Evolutionary conservation across 1,284 basidiomycete species (phyloP).

Genomic region (Ustilago hordei): DNA sequence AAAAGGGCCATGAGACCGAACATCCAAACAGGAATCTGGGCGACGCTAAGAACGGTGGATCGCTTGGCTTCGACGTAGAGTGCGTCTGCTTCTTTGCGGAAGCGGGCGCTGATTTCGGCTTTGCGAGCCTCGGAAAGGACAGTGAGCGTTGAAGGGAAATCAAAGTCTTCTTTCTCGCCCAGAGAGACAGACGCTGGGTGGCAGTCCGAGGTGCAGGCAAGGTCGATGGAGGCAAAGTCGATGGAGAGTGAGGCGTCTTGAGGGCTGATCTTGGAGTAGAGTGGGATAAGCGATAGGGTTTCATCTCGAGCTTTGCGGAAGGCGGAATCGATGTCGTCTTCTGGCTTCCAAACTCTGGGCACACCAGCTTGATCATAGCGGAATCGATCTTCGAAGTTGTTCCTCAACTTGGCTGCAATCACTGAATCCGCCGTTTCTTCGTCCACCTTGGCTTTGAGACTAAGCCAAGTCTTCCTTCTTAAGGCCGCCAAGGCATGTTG

Average conservation of each 20-base stretch:
- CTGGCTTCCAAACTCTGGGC: constrained; percentile 95
- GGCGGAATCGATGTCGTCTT: constrained; percentile 95
- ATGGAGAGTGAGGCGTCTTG: constrained; percentile 77
- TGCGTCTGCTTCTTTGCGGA: constrained; percentile 94
- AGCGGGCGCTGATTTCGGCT: constrained; percentile 83
- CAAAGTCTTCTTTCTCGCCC: constrained; percentile 76
- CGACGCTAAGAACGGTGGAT: constrained; percentile 89
- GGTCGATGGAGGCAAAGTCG: constrained; percentile 57
- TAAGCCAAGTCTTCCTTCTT: constrained; percentile 84
- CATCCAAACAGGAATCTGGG: constrained; percentile 96
- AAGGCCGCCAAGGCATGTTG: constrained; percentile 77
- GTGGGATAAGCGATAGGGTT: constrained; percentile 87
- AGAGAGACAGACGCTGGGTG: constrained; percentile 63
- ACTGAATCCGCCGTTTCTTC: constrained; percentile 79
- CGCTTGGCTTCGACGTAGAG: constrained; percentile 98
- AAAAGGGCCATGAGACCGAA: constrained; percentile 89
- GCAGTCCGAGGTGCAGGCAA: constrained; percentile 74
- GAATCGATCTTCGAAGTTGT: constrained; percentile 93
- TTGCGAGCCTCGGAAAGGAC: constrained; percentile 86
- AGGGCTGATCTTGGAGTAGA: constrained; percentile 86
- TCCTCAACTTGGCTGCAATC: constrained; percentile 76
- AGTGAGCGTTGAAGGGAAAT: constrained; percentile 81
- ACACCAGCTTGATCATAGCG: constrained; percentile 93
- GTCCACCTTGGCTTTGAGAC: constrained; percentile 83
- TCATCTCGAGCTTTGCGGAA: constrained; percentile 92